Evolutionary conservation across 805 yeast genomes (phyloP).

Genomic region (Metschnikowia vanudenii): DNA sequence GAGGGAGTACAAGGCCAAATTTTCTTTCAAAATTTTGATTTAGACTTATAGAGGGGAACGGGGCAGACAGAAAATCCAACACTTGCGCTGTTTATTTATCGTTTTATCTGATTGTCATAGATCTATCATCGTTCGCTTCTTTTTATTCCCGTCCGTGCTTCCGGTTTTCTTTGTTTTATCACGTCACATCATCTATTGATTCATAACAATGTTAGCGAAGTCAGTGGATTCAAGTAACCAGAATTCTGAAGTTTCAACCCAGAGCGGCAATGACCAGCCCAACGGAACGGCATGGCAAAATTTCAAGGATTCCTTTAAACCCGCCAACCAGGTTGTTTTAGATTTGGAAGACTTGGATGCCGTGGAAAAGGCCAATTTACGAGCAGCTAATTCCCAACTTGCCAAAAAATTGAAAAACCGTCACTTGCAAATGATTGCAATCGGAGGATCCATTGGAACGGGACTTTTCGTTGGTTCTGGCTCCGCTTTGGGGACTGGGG

Average conservation of each 20-base stretch:
- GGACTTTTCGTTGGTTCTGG: conserved; percentile 80
- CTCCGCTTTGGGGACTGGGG: conserved; percentile 57
- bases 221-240: conserved; percentile 7
- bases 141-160: no score
- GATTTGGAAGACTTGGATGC: conserved; percentile 24
- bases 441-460: conserved; percentile 83
- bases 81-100: not conserved
- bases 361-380: conserved; percentile 30
- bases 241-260: conserved; percentile 8
- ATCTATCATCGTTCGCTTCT: no score
- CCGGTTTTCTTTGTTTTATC: not conserved
- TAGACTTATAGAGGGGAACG: no score
- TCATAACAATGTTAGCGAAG: conserved; percentile 5
- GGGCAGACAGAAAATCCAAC: not conserved
- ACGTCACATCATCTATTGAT: no score
- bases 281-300: conserved; percentile 18
- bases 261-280: not conserved
- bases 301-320: conserved; percentile 36
- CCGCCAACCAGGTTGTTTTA: conserved; percentile 26
- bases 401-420: conserved; percentile 43
- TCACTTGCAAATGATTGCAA: conserved; percentile 77
- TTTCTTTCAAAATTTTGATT: not conserved
- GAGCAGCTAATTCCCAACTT: conserved; percentile 24
- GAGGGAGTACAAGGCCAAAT: not conserved
- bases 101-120: no score